A percentile compares a stretch with the other conserved stretches of the same genome.
Conservation (phyloP, 2,329 filamentous ascomycete species). For the Botrytis porri region DNA sequence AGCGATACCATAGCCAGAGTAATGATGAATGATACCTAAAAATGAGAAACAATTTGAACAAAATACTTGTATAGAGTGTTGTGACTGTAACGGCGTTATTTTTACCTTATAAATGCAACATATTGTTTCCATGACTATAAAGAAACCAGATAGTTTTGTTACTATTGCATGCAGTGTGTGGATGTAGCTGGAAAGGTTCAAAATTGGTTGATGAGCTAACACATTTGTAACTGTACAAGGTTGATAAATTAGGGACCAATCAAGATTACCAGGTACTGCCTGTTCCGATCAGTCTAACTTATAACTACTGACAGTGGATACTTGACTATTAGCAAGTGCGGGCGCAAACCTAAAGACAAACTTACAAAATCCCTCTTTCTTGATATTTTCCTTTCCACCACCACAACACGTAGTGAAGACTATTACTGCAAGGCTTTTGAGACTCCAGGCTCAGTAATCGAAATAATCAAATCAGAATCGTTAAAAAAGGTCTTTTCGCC, state of each 20-base stretch:
- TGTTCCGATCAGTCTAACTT: constrained; percentile 2
- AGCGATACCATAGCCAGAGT: constrained; percentile 11
- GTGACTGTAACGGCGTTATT: background rate
- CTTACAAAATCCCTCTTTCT: constrained; percentile 7
- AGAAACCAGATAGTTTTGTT: background rate
- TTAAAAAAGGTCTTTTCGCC: background rate
- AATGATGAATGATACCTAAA: constrained; percentile 18
- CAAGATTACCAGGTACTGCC: background rate
- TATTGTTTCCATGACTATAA: background rate
- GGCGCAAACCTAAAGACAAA: constrained; percentile 18
- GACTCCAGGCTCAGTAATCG: background rate
- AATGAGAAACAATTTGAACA: constrained; percentile 6
- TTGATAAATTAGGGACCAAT: background rate
- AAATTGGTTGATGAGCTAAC: background rate
- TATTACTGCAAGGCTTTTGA: background rate
- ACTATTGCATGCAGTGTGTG: background rate
- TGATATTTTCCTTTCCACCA: background rate
- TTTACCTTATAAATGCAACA: background rate
- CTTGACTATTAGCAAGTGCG: constrained; percentile 2
- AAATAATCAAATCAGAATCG: background rate
- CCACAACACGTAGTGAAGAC: background rate
- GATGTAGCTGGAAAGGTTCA: background rate
- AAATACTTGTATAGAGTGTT: background rate
- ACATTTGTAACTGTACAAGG: background rate
- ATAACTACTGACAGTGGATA: background rate